A percentile compares a stretch with the other conserved stretches of the same genome.
Evolutionary conservation across 192 early-diverging fungal species (phyloP).

Genomic region (Nowakowskiella sp.): DNA sequence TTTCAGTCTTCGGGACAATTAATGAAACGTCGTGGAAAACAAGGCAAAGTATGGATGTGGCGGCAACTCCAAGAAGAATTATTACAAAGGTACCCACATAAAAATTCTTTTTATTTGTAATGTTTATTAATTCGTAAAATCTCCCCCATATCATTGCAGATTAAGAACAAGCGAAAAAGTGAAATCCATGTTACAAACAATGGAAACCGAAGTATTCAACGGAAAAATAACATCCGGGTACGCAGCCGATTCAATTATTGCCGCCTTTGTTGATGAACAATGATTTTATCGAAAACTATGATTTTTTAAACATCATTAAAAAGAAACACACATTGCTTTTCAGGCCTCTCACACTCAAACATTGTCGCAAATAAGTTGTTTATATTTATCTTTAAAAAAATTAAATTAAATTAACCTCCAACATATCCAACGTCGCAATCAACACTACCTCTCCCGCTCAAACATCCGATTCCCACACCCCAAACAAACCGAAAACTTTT

Average conservation of each 20-base stretch:
- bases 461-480: too few relatives aligned
- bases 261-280: too few relatives aligned
- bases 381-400: too few relatives aligned
- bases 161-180: slow-evolving; percentile 8
- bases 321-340: too few relatives aligned
- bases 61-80: slow-evolving; percentile 54
- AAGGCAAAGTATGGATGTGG: slow-evolving; percentile 65
- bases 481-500: too few relatives aligned
- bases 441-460: too few relatives aligned
- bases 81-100: slow-evolving; percentile 37
- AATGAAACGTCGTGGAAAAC: slow-evolving; percentile 42
- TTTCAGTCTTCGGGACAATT: slow-evolving; percentile 24
- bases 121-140: neutral
- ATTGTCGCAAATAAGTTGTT: too few relatives aligned
- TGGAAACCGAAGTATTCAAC: slow-evolving; percentile 5
- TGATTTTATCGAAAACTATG: too few relatives aligned
- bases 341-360: too few relatives aligned
- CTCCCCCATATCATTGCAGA: slow-evolving; percentile 9
- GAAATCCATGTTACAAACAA: neutral
- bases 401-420: too few relatives aligned
- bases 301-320: too few relatives aligned
- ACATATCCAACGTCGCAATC: too few relatives aligned
- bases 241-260: slow-evolving; percentile 23
- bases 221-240: slow-evolving; percentile 7
- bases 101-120: neutral